A percentile compares a stretch with the other conserved stretches of the same genome.
Evolutionary conservation across 495 filamentous ascomycete species (phyloP).

Genomic region (Niebla homalea): DNA sequence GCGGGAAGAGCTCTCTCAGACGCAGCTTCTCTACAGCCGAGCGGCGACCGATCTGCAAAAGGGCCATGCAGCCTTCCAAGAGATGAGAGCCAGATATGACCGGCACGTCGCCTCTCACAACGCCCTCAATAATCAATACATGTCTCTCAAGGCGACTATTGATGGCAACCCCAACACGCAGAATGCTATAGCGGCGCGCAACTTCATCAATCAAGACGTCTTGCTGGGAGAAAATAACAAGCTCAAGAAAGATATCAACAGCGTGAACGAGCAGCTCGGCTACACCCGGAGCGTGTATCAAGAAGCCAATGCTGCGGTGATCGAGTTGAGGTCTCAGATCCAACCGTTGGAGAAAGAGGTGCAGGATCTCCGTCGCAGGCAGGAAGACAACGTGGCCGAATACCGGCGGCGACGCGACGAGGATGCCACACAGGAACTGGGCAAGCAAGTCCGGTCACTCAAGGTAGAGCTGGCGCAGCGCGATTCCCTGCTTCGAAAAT

Average conservation of each 20-base stretch:
- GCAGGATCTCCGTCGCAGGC: conserved; percentile 11
- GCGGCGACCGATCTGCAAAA: conserved; percentile 2
- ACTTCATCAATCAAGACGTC: conserved; percentile 31
- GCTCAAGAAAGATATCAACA: conserved; percentile 31
- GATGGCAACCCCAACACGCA: conserved; percentile 34
- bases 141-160: conserved; percentile 33
- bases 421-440: conserved; percentile 18
- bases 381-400: conserved; percentile 23
- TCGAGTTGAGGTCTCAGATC: conserved; percentile 37
- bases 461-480: conserved; percentile 27
- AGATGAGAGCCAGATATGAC: conserved; percentile 28
- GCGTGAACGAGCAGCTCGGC: conserved; percentile 34
- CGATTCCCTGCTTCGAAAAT: conserved; percentile 39
- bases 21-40: conserved; percentile 1
- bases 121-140: conserved; percentile 35
- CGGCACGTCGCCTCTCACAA: conserved; percentile 38
- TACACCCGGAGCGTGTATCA: conserved; percentile 53
- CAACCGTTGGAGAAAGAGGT: conserved; percentile 34
- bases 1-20: conserved; percentile 17
- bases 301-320: conserved; percentile 41
- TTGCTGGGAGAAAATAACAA: conserved; percentile 28
- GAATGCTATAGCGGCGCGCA: conserved; percentile 33
- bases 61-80: conserved; percentile 25
- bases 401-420: conserved; percentile 22
- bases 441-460: conserved; percentile 34